Conservation (phyloP, 805 yeast species). For the Metschnikowia chrysomelidarum region DNA sequence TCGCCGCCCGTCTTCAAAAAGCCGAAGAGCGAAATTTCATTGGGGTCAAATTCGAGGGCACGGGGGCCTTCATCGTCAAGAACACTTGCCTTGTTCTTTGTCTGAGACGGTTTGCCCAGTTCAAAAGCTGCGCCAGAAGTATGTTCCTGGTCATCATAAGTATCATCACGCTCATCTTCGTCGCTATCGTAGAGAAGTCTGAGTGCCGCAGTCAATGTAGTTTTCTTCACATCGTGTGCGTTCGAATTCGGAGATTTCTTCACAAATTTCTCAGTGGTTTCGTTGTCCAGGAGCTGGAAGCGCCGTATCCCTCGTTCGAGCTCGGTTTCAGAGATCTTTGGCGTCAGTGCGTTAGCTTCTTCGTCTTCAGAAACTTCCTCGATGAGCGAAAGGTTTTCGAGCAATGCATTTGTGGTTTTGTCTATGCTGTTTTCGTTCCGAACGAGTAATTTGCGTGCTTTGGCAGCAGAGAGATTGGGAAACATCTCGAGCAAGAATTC, state of each 20-base stretch:
- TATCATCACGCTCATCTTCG: slow-evolving; percentile 86
- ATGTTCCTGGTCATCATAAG: slow-evolving; percentile 56
- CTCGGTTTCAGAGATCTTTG: slow-evolving; percentile 10
- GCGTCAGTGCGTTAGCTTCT: neutral
- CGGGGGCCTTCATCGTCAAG: slow-evolving; percentile 21
- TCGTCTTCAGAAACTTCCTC: slow-evolving; percentile 24
- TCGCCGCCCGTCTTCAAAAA: slow-evolving; percentile 50
- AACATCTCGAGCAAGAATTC: slow-evolving; percentile 54
- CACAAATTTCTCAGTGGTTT: slow-evolving; percentile 17
- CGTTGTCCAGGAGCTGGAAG: slow-evolving; percentile 24
- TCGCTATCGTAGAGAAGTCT: slow-evolving; percentile 66
- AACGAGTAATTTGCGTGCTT: slow-evolving; percentile 49
- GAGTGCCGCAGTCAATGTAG: slow-evolving; percentile 58
- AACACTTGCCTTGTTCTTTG: slow-evolving; percentile 24
- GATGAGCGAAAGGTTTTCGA: slow-evolving; percentile 58
- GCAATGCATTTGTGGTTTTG: slow-evolving; percentile 50
- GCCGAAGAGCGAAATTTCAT: slow-evolving; percentile 57
- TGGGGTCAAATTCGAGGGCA: slow-evolving; percentile 31
- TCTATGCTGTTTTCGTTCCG: slow-evolving; percentile 55
- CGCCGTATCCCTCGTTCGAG: slow-evolving; percentile 15
- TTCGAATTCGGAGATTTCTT: slow-evolving; percentile 8
- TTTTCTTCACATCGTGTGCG: slow-evolving; percentile 47
- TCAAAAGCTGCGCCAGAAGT: slow-evolving; percentile 28
- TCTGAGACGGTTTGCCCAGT: slow-evolving; percentile 7
- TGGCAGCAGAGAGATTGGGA: slow-evolving; percentile 53